phyloP scores from a whole-genome alignment of 208 protist species.

The Leishmania tarentolae region DNA sequence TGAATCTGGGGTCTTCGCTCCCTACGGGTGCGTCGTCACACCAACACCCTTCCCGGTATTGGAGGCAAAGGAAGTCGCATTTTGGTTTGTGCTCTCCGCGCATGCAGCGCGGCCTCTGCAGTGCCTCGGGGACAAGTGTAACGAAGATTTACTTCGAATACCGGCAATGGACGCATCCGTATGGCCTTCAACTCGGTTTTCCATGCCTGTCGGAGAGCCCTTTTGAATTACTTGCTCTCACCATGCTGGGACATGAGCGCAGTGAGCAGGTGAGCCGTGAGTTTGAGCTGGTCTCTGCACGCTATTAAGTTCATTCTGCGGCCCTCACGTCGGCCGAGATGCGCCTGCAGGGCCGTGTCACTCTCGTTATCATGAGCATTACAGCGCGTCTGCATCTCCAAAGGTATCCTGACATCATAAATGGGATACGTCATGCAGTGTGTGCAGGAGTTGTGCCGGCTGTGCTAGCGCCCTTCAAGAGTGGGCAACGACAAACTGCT shows the following conservation, averaged over 20 bases:
- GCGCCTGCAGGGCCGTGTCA: conserved; percentile 41
- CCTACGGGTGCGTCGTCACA: conserved; percentile 1
- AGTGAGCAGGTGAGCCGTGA: conserved; percentile 35
- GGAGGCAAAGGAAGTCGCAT: neutral
- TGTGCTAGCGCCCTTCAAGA: conserved; percentile 39
- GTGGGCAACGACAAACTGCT: conserved; percentile 23
- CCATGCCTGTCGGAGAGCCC: conserved; percentile 18
- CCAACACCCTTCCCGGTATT: neutral
- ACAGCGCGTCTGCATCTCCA: conserved; percentile 35
- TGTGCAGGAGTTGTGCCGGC: conserved; percentile 46
- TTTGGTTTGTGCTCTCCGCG: conserved; percentile 23
- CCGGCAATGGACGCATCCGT: neutral
- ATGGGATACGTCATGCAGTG: conserved; percentile 46
- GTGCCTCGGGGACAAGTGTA: neutral
- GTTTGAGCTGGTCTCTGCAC: conserved; percentile 33
- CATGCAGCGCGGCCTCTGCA: conserved; percentile 14
- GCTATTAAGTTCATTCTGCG: conserved; percentile 12
- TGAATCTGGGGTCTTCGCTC: conserved; percentile 1
- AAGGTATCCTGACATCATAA: conserved; percentile 36
- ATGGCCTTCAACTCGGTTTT: neutral
- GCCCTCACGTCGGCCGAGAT: conserved; percentile 33
- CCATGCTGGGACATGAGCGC: conserved; percentile 53
- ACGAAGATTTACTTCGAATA: conserved; percentile 2
- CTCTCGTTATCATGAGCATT: conserved; percentile 24
- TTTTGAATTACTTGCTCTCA: conserved; percentile 28